Conservation (phyloP, 139 green algal genomes). For the Picochlorum sp. region DNA sequence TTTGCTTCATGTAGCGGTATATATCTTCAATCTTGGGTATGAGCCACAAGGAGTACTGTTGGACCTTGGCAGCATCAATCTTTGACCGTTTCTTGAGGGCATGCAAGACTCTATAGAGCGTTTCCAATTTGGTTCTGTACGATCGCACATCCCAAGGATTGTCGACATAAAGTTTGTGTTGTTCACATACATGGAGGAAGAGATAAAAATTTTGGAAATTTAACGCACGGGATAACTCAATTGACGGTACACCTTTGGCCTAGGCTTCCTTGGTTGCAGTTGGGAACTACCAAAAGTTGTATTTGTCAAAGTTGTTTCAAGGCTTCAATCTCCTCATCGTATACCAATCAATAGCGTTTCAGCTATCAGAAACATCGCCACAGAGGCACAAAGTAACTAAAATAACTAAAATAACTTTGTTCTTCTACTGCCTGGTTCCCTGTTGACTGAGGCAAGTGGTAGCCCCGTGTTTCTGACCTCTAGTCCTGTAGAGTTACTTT, state of each 20-base stretch:
- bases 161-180: constrained; percentile 5
- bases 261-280: constrained; percentile 6
- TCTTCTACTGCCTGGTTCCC: neutral
- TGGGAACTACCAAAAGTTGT: constrained; percentile 1
- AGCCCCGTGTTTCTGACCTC: neutral
- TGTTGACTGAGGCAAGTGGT: constrained; percentile 3
- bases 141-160: constrained; percentile 4
- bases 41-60: no score
- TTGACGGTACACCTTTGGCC: neutral
- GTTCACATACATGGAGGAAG: neutral
- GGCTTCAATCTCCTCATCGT: neutral
- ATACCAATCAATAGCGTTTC: neutral
- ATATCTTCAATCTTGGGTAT: no score
- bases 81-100: no score
- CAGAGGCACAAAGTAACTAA: constrained; percentile 3
- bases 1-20: no score
- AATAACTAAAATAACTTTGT: constrained; percentile 1
- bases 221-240: constrained; percentile 1
- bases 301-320: constrained; percentile 3
- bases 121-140: neutral
- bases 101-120: no score
- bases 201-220: constrained; percentile 7
- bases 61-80: no score
- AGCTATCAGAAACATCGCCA: constrained; percentile 3
- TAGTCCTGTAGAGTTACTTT: constrained; percentile 2